Evolutionary conservation across 2,329 filamentous ascomycete genomes (phyloP).

Genomic region (Monosporascus sp.): DNA sequence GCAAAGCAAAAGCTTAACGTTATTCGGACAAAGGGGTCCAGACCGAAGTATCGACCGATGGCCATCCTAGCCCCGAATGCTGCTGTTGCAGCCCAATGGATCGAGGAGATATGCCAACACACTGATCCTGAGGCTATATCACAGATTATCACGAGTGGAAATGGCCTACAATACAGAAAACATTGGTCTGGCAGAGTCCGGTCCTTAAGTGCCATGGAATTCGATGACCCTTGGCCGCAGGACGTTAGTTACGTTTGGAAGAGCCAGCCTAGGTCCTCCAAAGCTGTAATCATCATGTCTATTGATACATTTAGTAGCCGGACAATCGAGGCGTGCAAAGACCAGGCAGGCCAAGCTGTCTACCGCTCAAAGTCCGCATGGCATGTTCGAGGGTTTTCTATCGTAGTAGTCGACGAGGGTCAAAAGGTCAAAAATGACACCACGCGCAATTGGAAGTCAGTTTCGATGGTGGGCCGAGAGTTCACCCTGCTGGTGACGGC

Average conservation of each 20-base stretch:
- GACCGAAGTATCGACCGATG: conserved; percentile 13
- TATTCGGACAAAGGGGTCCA: neutral
- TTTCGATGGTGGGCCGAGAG: conserved; percentile 16
- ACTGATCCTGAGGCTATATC: conserved; percentile 3
- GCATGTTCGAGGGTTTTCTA: conserved; percentile 15
- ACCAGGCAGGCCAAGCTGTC: neutral
- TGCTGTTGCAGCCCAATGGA: conserved; percentile 21
- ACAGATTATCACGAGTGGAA: conserved; percentile 12
- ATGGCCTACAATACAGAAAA: conserved; percentile 4
- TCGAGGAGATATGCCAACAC: conserved; percentile 14
- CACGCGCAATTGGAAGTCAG: conserved; percentile 18
- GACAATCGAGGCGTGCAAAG: conserved; percentile 4
- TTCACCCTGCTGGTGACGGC: conserved; percentile 24
- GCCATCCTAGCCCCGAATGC: conserved; percentile 18
- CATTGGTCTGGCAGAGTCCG: conserved; percentile 4
- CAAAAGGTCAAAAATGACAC: conserved; percentile 19
- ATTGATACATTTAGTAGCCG: conserved; percentile 20
- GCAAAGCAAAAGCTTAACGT: conserved; percentile 15
- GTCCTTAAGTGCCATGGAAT: conserved; percentile 3
- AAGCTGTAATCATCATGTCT: conserved; percentile 16
- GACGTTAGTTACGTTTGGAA: conserved; percentile 19
- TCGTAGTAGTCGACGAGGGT: conserved; percentile 24
- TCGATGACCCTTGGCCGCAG: conserved; percentile 11
- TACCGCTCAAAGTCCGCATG: conserved; percentile 15
- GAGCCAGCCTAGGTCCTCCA: conserved; percentile 8